A percentile compares a stretch with the other conserved stretches of the same genome.
Conservation (phyloP, 305 asterid species). For the Fraxinus xanthoxyloides region DNA sequence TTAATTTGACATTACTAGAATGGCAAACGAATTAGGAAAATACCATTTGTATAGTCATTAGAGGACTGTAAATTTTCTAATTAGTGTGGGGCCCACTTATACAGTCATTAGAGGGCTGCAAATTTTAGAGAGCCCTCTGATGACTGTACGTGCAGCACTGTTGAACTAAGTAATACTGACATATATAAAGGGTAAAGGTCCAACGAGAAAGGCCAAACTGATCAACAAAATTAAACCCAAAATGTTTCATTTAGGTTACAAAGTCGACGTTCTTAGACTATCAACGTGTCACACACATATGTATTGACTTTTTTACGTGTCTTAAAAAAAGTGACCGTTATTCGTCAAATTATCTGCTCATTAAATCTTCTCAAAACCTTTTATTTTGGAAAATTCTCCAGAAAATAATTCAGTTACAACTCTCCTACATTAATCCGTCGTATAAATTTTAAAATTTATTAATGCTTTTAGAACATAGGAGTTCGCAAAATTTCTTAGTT, state of each 20-base stretch:
- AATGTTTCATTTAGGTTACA: neutral
- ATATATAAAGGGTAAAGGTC: neutral
- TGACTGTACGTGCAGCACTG: no score
- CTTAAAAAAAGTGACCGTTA: neutral
- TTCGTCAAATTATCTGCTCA: neutral
- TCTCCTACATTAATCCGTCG: neutral
- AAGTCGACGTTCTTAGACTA: neutral
- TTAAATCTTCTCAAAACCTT: neutral
- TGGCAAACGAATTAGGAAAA: no score
- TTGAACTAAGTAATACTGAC: no score
- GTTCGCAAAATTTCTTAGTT: no score
- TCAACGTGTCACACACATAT: neutral
- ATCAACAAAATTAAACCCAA: neutral
- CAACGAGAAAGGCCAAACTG: neutral
- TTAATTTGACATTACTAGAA: no score
- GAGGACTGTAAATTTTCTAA: no score
- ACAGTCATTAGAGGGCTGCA: no score
- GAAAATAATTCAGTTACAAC: neutral
- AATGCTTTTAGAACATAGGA: neutral
- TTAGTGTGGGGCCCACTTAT: no score
- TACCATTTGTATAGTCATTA: no score
- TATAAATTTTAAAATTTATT: no score
- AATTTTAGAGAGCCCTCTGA: no score
- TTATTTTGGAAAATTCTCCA: neutral
- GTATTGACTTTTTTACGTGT: neutral